These are phyloP conservation scores for Aspergillus clavatus DNA, from an alignment of 2,329 filamentous ascomycete species.

Conservation along the genomic window DNA sequence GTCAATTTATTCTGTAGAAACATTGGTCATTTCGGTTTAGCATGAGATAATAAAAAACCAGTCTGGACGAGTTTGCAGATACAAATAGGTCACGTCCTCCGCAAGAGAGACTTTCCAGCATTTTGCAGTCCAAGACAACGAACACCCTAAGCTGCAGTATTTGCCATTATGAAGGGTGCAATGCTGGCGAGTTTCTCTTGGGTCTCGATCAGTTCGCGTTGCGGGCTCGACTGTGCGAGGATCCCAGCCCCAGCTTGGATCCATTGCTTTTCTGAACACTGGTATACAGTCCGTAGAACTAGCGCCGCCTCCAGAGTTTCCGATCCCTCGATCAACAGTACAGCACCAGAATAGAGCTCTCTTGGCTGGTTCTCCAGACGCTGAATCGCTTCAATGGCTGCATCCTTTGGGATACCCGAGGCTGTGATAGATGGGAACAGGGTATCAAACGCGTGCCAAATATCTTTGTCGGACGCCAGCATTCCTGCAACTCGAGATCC, in stretches of 20 bases:
- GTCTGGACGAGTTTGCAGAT: too few relatives aligned
- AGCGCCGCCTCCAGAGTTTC: conserved; percentile 11
- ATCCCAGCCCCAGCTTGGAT: conserved; percentile 15
- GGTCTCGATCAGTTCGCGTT: conserved; percentile 12
- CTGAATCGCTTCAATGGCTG: conserved; percentile 8
- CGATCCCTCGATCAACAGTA: conserved; percentile 9
- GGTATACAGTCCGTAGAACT: conserved; percentile 14
- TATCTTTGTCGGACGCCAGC: conserved; percentile 7
- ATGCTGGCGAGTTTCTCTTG: conserved; percentile 15
- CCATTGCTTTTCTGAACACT: conserved; percentile 8
- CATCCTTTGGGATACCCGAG: conserved; percentile 11
- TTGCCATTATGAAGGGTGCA: conserved; percentile 8
- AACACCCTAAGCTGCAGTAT: too few relatives aligned
- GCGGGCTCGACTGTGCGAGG: conserved; percentile 10
- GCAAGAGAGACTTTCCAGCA: too few relatives aligned
- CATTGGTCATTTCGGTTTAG: too few relatives aligned
- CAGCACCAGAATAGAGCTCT: conserved; percentile 15
- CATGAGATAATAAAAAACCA: too few relatives aligned
- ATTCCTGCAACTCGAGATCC: conserved; percentile 10
- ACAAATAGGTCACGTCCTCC: too few relatives aligned
- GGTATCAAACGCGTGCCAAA: conserved; percentile 10
- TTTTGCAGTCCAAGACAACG: too few relatives aligned
- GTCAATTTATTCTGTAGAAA: too few relatives aligned
- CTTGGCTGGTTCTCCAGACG: conserved; percentile 7
- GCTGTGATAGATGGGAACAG: conserved; percentile 14